Evolutionary conservation across 441 rosid genomes (phyloP).

Genomic region (Euphorbia celastroides): DNA sequence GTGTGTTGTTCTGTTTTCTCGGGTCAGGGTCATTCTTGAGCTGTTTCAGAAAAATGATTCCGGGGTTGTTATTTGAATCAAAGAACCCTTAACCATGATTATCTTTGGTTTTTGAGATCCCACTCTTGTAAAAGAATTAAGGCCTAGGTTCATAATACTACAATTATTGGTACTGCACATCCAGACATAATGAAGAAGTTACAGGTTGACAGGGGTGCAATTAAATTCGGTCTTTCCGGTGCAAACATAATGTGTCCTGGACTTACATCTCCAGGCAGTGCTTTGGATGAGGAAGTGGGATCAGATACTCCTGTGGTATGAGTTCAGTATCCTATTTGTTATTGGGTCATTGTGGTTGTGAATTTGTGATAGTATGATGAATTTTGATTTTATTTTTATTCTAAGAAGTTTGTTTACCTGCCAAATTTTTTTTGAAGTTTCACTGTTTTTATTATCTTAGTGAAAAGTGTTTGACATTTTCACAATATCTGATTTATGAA

Average conservation of each 20-base stretch:
- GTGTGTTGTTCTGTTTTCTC: not conserved
- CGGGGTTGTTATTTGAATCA: not conserved
- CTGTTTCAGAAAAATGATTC: not conserved
- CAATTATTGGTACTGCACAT: conserved; percentile 38
- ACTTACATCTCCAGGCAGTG: conserved; percentile 96
- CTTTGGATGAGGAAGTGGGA: conserved; percentile 79
- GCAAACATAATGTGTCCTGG: conserved; percentile 99
- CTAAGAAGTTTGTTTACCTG: not conserved
- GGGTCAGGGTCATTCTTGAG: not conserved
- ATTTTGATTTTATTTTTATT: not conserved
- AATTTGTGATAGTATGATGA: not conserved
- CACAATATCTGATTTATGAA: conserved; percentile 20
- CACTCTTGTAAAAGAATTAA: not conserved
- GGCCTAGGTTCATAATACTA: not conserved
- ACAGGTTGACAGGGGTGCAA: conserved; percentile 96
- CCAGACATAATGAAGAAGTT: conserved; percentile 91
- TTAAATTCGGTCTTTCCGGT: conserved; percentile 87
- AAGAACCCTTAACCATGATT: conserved; percentile 3
- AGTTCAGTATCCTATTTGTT: conserved; percentile 1
- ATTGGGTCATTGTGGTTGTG: not conserved
- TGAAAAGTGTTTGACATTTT: not conserved
- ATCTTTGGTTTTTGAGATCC: not conserved
- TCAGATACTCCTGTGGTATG: conserved; percentile 94
- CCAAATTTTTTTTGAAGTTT: no score
- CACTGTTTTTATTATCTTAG: not conserved